These are phyloP conservation scores for Penicillium sp. DNA, from an alignment of 2,329 filamentous ascomycete genomes.

Conservation along the genomic window DNA sequence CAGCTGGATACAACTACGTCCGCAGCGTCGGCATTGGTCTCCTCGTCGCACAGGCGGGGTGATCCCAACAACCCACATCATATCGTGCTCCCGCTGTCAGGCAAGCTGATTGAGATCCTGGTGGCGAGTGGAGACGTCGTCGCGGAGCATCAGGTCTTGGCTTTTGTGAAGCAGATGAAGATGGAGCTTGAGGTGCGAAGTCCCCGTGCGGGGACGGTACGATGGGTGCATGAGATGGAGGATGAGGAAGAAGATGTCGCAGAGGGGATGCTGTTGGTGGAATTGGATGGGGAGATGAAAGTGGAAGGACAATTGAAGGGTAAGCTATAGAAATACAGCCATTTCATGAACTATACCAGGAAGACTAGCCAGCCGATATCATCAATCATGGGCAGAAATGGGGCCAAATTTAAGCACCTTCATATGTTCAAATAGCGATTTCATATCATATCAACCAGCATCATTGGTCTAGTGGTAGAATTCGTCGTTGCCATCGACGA, in stretches of 20 bases:
- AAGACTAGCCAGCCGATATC: neutral
- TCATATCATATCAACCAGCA: slow-evolving; percentile 26
- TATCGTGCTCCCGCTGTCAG: slow-evolving; percentile 59
- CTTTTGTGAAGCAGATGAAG: slow-evolving; percentile 67
- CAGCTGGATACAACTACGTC: slow-evolving; percentile 51
- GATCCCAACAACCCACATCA: slow-evolving; percentile 54
- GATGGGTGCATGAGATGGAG: slow-evolving; percentile 56
- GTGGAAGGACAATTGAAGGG: slow-evolving; percentile 29
- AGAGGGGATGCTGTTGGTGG: slow-evolving; percentile 56
- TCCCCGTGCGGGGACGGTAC: slow-evolving; percentile 50
- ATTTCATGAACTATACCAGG: neutral
- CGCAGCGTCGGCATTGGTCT: slow-evolving; percentile 43
- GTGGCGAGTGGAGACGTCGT: slow-evolving; percentile 57
- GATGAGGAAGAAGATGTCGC: slow-evolving; percentile 56
- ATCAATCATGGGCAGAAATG: neutral
- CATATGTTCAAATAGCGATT: neutral
- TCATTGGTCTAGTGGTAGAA: slow-evolving; percentile 51
- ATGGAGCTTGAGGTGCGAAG: slow-evolving; percentile 67
- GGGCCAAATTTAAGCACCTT: too few relatives aligned
- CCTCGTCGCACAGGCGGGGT: slow-evolving; percentile 51
- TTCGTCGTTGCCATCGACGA: slow-evolving; percentile 51
- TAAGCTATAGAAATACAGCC: slow-evolving; percentile 17
- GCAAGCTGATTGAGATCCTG: slow-evolving; percentile 61
- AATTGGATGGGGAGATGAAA: slow-evolving; percentile 44
- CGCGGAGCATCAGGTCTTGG: slow-evolving; percentile 55